phyloP scores from a whole-genome alignment of 2,329 filamentous ascomycete genomes.

The Polytolypa hystricis region DNA sequence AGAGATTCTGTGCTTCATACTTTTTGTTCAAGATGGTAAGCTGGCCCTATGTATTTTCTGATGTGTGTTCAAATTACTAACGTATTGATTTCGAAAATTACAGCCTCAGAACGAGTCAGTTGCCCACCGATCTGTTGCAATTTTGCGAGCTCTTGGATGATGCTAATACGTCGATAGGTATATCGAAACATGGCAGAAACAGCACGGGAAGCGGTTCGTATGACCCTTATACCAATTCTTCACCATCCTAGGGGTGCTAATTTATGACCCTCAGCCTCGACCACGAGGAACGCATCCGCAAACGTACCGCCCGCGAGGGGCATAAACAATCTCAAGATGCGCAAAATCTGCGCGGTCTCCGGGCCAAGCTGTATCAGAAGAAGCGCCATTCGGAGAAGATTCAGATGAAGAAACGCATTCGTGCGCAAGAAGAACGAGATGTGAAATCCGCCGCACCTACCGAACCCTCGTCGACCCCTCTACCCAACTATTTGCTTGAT shows the following conservation, averaged over 20 bases:
- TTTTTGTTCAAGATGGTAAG: too few species aligned
- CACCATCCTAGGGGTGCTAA: conserved; percentile 7
- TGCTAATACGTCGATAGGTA: conserved; percentile 30
- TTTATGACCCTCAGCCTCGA: conserved; percentile 48
- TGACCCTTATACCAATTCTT: background rate
- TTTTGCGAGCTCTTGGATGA: conserved; percentile 7
- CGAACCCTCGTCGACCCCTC: conserved; percentile 67
- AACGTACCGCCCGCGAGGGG: conserved; percentile 75
- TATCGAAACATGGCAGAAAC: conserved; percentile 68
- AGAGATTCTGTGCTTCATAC: background rate
- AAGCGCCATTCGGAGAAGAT: conserved; percentile 96
- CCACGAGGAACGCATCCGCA: conserved; percentile 79
- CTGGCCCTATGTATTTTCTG: too few species aligned
- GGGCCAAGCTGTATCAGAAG: conserved; percentile 88
- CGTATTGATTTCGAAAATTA: too few species aligned
- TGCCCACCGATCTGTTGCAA: conserved; percentile 11
- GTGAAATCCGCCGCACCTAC: conserved; percentile 73
- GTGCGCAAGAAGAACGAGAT: conserved; percentile 89
- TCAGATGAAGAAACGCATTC: conserved; percentile 91
- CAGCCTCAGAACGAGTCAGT: conserved; percentile 38
- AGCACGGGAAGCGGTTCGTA: conserved; percentile 40
- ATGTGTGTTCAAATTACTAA: too few species aligned
- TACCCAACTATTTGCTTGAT: conserved; percentile 90
- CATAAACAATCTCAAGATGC: conserved; percentile 83
- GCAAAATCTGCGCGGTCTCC: conserved; percentile 81